phyloP scores from a whole-genome alignment of 2,329 filamentous ascomycete genomes.

The Tolypocladium sp. region DNA sequence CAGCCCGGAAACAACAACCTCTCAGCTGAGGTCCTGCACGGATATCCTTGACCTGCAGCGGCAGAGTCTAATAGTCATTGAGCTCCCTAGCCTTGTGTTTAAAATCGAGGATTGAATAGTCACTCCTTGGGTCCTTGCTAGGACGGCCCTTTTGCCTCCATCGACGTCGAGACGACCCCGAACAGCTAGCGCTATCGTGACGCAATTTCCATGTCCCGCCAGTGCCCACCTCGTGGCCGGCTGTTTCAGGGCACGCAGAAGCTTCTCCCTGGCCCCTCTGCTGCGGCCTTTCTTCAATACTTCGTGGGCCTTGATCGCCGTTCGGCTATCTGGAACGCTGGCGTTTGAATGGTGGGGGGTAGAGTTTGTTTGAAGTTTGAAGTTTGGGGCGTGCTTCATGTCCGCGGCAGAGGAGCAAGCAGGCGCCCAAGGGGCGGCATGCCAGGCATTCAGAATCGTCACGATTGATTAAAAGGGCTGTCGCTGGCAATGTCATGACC shows the following conservation, averaged over 20 bases:
- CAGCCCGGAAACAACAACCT: neutral
- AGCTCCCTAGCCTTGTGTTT: neutral
- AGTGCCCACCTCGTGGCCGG: too few relatives aligned
- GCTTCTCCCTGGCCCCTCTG: too few relatives aligned
- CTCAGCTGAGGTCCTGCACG: neutral
- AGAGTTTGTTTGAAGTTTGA: neutral
- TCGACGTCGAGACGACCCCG: neutral
- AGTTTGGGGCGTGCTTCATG: neutral
- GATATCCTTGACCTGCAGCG: neutral
- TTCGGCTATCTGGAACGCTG: neutral
- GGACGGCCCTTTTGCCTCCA: neutral
- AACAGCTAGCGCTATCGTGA: neutral
- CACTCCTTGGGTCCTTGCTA: neutral
- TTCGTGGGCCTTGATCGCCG: neutral
- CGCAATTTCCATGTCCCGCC: neutral
- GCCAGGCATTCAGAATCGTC: too few relatives aligned
- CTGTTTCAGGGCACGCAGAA: neutral
- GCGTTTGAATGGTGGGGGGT: neutral
- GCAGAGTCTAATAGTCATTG: neutral
- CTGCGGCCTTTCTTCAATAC: neutral
- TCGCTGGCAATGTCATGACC: too few relatives aligned
- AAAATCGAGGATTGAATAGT: too few relatives aligned
- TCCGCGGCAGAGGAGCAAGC: too few relatives aligned
- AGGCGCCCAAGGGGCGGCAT: too few relatives aligned
- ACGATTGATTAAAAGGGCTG: too few relatives aligned